Evolutionary conservation across 345 rosid genomes (phyloP).

Genomic region (Eucalyptus tenuipes): DNA sequence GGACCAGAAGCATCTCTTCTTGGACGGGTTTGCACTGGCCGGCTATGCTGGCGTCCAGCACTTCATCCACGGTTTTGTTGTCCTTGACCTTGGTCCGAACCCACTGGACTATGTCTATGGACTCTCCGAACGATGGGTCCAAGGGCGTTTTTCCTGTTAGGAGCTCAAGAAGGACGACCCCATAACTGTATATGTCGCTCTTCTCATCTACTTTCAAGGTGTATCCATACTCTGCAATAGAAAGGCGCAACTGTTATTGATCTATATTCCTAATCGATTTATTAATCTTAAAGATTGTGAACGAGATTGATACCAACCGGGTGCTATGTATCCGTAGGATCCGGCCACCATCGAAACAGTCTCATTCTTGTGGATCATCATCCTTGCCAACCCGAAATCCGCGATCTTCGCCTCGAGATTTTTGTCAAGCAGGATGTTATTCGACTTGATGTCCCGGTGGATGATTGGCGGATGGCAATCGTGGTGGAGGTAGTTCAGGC

Average conservation of each 20-base stretch:
- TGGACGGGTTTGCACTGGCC: conserved; percentile 75
- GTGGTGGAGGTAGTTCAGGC: conserved; percentile 73
- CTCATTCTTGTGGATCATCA: conserved; percentile 75
- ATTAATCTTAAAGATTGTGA: not conserved
- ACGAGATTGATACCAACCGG: conserved; percentile 23
- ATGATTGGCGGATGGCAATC: conserved; percentile 77
- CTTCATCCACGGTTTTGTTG: conserved; percentile 36
- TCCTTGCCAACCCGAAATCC: conserved; percentile 84
- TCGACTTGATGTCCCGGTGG: conserved; percentile 90
- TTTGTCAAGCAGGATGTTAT: conserved; percentile 66
- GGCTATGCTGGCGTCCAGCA: conserved; percentile 55
- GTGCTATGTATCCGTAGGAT: conserved; percentile 90
- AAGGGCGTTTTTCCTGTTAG: conserved; percentile 74
- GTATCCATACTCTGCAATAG: conserved; percentile 68
- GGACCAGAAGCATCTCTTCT: conserved; percentile 75
- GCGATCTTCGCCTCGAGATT: conserved; percentile 75
- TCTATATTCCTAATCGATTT: not conserved
- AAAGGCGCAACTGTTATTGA: not conserved
- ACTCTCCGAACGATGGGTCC: conserved; percentile 68
- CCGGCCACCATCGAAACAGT: conserved; percentile 91
- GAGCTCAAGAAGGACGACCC: conserved; percentile 73
- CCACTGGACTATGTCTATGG: conserved; percentile 68
- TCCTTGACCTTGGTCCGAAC: conserved; percentile 35
- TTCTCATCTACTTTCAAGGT: conserved; percentile 75
- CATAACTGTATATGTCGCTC: conserved; percentile 80